Evolutionary conservation across 345 rosid species (phyloP).

Genomic region (Excoecaria cochinchinensis): DNA sequence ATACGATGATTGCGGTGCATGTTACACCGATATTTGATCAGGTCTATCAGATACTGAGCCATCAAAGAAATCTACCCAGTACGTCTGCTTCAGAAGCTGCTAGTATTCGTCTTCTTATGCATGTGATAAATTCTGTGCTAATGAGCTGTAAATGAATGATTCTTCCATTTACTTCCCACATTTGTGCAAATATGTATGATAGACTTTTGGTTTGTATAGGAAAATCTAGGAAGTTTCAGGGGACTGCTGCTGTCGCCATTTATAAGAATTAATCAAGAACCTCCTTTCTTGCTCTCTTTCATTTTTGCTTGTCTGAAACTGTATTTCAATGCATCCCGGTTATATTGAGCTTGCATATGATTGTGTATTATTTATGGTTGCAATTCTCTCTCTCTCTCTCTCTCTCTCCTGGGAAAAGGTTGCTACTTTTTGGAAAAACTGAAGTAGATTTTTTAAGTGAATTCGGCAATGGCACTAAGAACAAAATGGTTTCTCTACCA

Average conservation of each 20-base stretch:
- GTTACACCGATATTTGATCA: conserved; percentile 32
- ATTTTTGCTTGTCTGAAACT: background rate
- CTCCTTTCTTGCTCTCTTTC: background rate
- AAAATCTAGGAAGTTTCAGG: conserved; percentile 24
- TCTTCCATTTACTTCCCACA: background rate
- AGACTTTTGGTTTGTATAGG: conserved; percentile 33
- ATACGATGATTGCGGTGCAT: conserved; percentile 31
- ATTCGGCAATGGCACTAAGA: background rate
- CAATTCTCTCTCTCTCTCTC: background rate
- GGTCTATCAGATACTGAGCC: conserved; percentile 23
- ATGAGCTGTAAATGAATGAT: conserved; percentile 27
- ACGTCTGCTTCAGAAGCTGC: conserved; percentile 16
- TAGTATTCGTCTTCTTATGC: conserved; percentile 23
- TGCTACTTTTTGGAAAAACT: background rate
- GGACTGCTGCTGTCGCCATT: conserved; percentile 14
- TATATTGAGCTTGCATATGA: background rate
- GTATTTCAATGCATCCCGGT: conserved; percentile 4
- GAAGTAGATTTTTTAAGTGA: background rate
- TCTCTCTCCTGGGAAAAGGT: background rate
- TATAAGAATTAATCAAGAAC: conserved; percentile 29
- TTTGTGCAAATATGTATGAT: conserved; percentile 37
- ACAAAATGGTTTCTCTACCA: conserved; percentile 5
- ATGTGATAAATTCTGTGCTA: conserved; percentile 21
- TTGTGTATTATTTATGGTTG: background rate
- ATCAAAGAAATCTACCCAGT: conserved; percentile 20